Evolutionary conservation across 2,329 filamentous ascomycete genomes (phyloP).

Genomic region (Polychaeton citri): DNA sequence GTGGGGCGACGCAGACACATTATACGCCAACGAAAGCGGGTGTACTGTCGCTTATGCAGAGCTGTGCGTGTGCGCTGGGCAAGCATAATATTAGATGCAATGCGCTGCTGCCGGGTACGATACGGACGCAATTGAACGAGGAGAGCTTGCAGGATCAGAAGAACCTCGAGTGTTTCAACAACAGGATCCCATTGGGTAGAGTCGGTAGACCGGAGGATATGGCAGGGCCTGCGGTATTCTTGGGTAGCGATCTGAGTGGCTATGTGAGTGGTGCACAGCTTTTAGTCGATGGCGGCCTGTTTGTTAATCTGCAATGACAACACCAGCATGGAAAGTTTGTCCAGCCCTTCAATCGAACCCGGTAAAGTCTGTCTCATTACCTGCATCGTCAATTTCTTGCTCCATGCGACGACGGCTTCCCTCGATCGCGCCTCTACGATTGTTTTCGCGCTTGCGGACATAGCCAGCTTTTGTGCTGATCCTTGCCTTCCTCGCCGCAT

Average conservation of each 20-base stretch:
- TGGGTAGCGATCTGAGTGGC: conserved; percentile 65
- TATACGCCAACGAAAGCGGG: conserved; percentile 86
- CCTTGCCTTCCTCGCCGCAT: conserved; percentile 40
- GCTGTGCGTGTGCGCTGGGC: conserved; percentile 64
- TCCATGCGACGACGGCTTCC: conserved; percentile 22
- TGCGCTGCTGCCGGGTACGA: conserved; percentile 69
- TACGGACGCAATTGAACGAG: conserved; percentile 74
- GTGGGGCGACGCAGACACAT: conserved; percentile 66
- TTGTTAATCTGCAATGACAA: conserved; percentile 68
- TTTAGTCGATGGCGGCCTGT: conserved; percentile 76
- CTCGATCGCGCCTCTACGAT: conserved; percentile 31
- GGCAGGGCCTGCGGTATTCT: conserved; percentile 72
- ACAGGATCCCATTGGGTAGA: conserved; percentile 63
- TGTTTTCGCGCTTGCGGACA: conserved; percentile 56
- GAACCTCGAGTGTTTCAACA: conserved; percentile 69
- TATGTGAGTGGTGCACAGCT: conserved; percentile 77
- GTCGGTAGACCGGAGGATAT: conserved; percentile 62
- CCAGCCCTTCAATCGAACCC: conserved; percentile 23
- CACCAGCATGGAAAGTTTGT: neutral
- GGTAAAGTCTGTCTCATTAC: conserved; percentile 25
- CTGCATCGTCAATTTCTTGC: conserved; percentile 9
- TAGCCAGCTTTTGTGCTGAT: conserved; percentile 78
- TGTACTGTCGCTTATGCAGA: conserved; percentile 70
- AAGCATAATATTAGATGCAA: conserved; percentile 69
- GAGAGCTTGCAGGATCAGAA: conserved; percentile 59